Conservation (phyloP, 257 asterid species). For the Capsicum baccatum region DNA sequence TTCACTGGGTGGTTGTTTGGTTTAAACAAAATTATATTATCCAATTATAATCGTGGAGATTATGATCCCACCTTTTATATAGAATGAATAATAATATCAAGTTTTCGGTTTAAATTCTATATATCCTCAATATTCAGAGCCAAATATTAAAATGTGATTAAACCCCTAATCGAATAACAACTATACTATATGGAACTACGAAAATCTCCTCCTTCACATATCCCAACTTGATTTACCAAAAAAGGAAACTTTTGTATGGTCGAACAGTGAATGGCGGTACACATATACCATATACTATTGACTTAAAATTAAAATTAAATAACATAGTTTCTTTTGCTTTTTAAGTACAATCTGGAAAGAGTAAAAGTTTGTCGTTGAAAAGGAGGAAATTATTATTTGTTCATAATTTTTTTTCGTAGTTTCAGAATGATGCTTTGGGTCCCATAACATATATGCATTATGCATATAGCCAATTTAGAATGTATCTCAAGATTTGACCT, state of each 20-base stretch:
- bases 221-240: background rate
- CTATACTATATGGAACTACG: too few relatives aligned
- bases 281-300: too few relatives aligned
- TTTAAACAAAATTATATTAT: too few relatives aligned
- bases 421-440: background rate
- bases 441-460: background rate
- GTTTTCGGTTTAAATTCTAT: too few relatives aligned
- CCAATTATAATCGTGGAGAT: too few relatives aligned
- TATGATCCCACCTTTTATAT: too few relatives aligned
- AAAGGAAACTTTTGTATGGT: background rate
- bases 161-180: too few relatives aligned
- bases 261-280: too few relatives aligned
- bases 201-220: background rate
- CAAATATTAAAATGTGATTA: too few relatives aligned
- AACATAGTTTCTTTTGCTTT: background rate
- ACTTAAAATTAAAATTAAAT: background rate
- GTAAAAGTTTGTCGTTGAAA: background rate
- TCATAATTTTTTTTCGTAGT: background rate
- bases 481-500: background rate
- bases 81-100: too few relatives aligned
- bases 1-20: background rate
- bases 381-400: background rate
- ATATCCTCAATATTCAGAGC: too few relatives aligned
- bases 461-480: background rate
- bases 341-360: background rate